phyloP scores from a whole-genome alignment of 139 green algal genomes.

The Coelastrella sp. region DNA sequence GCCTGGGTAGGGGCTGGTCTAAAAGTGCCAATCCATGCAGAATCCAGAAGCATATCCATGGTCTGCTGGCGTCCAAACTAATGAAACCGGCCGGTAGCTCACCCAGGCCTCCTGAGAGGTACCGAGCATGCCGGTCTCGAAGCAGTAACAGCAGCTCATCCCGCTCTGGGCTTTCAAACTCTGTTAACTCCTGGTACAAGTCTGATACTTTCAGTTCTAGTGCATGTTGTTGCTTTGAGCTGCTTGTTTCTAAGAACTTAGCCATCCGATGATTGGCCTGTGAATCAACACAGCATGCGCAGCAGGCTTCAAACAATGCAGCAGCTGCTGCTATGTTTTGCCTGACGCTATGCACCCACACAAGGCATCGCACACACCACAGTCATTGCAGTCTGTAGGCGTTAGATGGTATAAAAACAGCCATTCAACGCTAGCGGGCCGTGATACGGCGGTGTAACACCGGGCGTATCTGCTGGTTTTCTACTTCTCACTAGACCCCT shows the following conservation, averaged over 20 bases:
- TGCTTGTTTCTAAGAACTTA: slow-evolving; percentile 7
- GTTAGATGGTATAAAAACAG: background rate
- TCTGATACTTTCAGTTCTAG: slow-evolving; percentile 38
- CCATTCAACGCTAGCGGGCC: background rate
- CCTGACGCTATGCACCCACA: background rate
- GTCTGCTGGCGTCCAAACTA: slow-evolving; percentile 82
- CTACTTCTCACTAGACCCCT: no score
- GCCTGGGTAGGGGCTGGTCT: slow-evolving; percentile 38
- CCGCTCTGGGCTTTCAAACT: background rate
- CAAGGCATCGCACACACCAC: background rate
- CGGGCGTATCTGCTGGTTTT: background rate
- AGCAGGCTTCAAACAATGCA: background rate
- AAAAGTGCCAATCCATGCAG: slow-evolving; percentile 91
- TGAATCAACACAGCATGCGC: background rate
- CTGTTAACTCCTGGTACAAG: slow-evolving; percentile 21
- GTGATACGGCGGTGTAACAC: background rate
- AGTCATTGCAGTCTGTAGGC: background rate
- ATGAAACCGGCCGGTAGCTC: slow-evolving; percentile 66
- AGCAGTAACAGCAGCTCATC: slow-evolving; percentile 61
- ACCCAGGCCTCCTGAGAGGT: slow-evolving; percentile 58
- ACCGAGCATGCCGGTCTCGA: slow-evolving; percentile 66
- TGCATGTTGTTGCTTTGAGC: slow-evolving; percentile 35
- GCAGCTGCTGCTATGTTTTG: background rate
- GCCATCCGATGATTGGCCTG: background rate
- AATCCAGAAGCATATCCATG: slow-evolving; percentile 96